Percentiles rank a stretch among this genome's conserved stretches.
phyloP scores from a whole-genome alignment of 139 green algal species.

The Haematococcus sp. region DNA sequence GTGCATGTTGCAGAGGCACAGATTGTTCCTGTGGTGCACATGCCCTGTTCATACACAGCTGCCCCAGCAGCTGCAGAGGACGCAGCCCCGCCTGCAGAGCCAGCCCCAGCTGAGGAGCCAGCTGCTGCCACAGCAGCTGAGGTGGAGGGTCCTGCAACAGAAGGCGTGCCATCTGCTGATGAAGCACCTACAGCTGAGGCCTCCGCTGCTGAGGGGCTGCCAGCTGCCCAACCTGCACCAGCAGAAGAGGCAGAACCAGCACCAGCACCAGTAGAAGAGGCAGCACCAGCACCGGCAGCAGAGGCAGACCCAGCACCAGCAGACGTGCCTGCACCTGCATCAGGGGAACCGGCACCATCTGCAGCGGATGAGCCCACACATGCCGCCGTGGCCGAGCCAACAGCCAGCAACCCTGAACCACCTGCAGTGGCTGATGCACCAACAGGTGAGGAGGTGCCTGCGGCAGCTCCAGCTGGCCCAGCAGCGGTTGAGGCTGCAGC shows the following conservation, averaged over 20 bases:
- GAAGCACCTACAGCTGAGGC: neutral
- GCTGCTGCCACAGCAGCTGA: neutral
- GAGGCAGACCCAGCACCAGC: neutral
- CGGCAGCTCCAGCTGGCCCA: neutral
- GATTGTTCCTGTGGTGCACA: too few relatives aligned
- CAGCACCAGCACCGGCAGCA: neutral
- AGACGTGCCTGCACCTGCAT: neutral
- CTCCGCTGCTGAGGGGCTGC: neutral
- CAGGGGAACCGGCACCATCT: neutral
- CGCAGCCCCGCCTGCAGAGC: neutral
- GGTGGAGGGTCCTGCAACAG: constrained; percentile 1
- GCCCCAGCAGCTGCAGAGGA: neutral
- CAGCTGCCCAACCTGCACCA: constrained; percentile 2
- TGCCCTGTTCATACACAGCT: too few relatives aligned
- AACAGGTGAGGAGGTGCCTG: neutral
- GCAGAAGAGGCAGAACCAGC: constrained; percentile 5
- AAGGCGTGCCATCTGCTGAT: neutral
- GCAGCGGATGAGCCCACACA: neutral
- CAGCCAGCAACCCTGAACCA: too few relatives aligned
- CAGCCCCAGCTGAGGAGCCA: neutral
- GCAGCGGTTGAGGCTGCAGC: neutral
- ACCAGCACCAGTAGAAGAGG: neutral
- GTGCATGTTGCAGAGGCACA: too few relatives aligned
- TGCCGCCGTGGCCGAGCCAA: neutral
- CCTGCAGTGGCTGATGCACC: too few relatives aligned